Conservation (phyloP, 176 grass and related monocot genomes). For the Musa troglodytarum region DNA sequence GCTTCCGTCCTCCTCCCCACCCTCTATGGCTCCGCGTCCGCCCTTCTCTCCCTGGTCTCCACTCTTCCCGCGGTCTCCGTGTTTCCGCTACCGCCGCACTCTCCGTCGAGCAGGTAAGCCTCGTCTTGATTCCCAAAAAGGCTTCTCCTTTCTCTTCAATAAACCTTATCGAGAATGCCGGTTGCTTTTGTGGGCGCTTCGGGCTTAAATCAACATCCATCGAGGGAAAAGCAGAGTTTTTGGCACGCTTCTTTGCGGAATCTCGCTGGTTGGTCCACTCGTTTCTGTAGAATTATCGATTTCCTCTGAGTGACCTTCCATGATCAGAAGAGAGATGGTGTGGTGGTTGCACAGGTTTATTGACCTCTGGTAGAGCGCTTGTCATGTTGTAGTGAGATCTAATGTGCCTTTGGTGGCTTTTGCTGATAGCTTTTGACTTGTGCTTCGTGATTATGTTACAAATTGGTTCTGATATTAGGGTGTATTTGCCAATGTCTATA, state of each 20-base stretch:
- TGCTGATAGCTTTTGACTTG: neutral
- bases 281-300: slow-evolving; percentile 4
- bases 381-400: too few relatives aligned
- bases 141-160: neutral
- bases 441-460: neutral
- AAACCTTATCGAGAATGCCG: neutral
- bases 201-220: neutral
- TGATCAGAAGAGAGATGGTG: too few relatives aligned
- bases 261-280: neutral
- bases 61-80: neutral
- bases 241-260: neutral
- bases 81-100: neutral
- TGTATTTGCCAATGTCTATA: neutral
- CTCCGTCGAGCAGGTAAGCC: slow-evolving; percentile 39
- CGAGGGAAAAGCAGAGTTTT: neutral
- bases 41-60: neutral
- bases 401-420: neutral
- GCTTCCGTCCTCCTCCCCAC: neutral
- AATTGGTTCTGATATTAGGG: neutral
- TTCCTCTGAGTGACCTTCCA: too few relatives aligned
- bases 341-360: too few relatives aligned
- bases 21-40: slow-evolving; percentile 4
- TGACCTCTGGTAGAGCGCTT: too few relatives aligned
- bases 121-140: neutral
- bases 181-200: neutral